Evolutionary conservation across 2,329 filamentous ascomycete genomes (phyloP), one percentile per base, ranked within the genome.

Genomic region (Fusarium zealandicum): DNA sequence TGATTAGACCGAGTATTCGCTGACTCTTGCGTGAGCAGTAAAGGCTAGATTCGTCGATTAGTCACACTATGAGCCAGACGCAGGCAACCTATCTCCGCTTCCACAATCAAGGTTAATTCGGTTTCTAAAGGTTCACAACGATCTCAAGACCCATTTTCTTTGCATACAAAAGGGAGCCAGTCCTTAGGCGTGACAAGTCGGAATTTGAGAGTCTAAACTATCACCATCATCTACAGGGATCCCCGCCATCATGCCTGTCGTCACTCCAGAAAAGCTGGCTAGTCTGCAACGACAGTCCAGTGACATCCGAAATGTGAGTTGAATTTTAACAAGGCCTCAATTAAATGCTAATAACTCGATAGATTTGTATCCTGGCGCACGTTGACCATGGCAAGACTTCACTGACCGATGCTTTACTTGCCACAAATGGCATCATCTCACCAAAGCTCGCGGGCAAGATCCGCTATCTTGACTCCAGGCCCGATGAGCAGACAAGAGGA

Each of bases 371-470:
- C 67, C 78, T 98, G 64, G 93, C 93, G 39, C 93, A 98, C 73
- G 93, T 98, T 69, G 95, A 99, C 74, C 95, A 99, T 82, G 95
- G 95, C 69, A 99, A 99, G 76, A 99, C 95, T 3, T 98, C 95
- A 28, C 85, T 99, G 65, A 96, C 93, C 52, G 95, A 99, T 75
- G 92, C 92, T 57, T 85, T 99, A 46, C 90, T 99, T 69, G 93
- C 95, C 75, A 98, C 95, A 63, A 99, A 99, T 83, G 95, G 95
- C 78, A 98, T 99, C 78, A 99, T 99, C 70, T 98, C 95, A 25
- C 91, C 93, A 50, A 98, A 98, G 73, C 82, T 98, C 70, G 95
- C 95, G 51, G 95, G 95, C 73, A 98, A 98, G 81, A 96, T 99
- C 75, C 89, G 95, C 64, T 99, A 98, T 70, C 86, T 99, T 54